These are phyloP conservation scores for Suhomyces kunorum DNA, from an alignment of 1,139 yeast species.

Conservation along the genomic window DNA sequence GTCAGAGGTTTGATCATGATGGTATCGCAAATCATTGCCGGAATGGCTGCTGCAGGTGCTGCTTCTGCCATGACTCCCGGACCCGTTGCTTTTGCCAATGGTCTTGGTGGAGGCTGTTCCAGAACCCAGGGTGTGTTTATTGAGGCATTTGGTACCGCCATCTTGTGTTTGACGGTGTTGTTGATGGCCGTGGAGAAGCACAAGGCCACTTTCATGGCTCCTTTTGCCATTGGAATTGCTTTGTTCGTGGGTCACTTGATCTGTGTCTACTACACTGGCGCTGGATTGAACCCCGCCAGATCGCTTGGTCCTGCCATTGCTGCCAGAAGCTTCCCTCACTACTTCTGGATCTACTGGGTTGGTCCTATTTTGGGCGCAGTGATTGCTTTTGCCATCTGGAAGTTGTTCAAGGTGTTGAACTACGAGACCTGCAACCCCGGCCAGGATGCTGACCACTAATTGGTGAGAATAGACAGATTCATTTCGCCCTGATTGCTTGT, in stretches of 20 bases:
- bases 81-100: conserved; percentile 67
- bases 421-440: conserved; percentile 76
- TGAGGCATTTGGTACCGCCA: conserved; percentile 79
- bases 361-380: conserved; percentile 77
- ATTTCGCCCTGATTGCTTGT: no score
- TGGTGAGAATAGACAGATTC: neutral
- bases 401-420: conserved; percentile 62
- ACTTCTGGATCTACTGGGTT: conserved; percentile 93
- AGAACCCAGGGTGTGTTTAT: conserved; percentile 75
- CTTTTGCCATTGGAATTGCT: conserved; percentile 80
- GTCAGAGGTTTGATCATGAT: conserved; percentile 67
- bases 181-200: conserved; percentile 86
- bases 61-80: conserved; percentile 90
- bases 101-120: conserved; percentile 71
- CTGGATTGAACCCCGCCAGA: conserved; percentile 92
- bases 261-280: conserved; percentile 84
- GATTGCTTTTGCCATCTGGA: conserved; percentile 69
- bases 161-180: conserved; percentile 74
- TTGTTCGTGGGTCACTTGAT: conserved; percentile 81
- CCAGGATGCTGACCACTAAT: conserved; percentile 48
- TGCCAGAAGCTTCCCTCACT: conserved; percentile 66
- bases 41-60: conserved; percentile 93
- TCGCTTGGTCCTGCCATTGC: conserved; percentile 84
- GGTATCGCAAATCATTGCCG: conserved; percentile 73
- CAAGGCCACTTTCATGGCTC: conserved; percentile 76